These are phyloP conservation scores for Boeremia lycopersici DNA, from an alignment of 2,329 filamentous ascomycete species.

Conservation along the genomic window DNA sequence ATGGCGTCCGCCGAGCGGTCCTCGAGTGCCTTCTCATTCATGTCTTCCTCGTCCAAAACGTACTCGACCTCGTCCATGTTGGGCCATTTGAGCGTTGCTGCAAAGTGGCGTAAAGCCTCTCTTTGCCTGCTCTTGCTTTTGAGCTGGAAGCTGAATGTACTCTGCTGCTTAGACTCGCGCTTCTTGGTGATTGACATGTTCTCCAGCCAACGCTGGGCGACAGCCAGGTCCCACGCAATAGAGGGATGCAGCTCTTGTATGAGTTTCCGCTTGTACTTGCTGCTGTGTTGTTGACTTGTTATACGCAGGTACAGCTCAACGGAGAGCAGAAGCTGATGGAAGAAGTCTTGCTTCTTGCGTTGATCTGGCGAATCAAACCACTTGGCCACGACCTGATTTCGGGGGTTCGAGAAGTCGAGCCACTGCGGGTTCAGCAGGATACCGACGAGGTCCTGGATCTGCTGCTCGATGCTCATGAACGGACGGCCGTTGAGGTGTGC, in stretches of 20 bases:
- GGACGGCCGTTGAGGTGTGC: conserved; percentile 63
- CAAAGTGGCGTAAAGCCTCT: conserved; percentile 71
- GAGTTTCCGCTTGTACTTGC: conserved; percentile 68
- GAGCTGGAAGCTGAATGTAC: conserved; percentile 65
- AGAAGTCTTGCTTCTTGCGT: conserved; percentile 68
- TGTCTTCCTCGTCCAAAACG: conserved; percentile 65
- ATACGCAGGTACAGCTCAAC: conserved; percentile 75
- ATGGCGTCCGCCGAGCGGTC: conserved; percentile 73
- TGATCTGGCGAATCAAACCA: conserved; percentile 69
- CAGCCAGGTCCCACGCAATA: conserved; percentile 73
- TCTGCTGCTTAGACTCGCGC: conserved; percentile 52
- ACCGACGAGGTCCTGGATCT: conserved; percentile 74
- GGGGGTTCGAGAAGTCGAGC: conserved; percentile 73
- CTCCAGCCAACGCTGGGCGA: conserved; percentile 75
- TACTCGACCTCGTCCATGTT: conserved; percentile 70
- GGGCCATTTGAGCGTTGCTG: conserved; percentile 76
- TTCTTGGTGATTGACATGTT: conserved; percentile 70
- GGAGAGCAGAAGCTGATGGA: conserved; percentile 76
- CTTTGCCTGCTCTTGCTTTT: conserved; percentile 71
- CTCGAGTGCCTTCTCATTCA: conserved; percentile 53
- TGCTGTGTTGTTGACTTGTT: conserved; percentile 65
- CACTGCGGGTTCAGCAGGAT: conserved; percentile 72
- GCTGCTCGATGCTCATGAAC: conserved; percentile 67
- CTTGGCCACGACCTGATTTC: conserved; percentile 75
- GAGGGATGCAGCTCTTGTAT: conserved; percentile 69